A percentile compares a stretch with the other conserved stretches of the same genome.
Evolutionary conservation across 2,329 filamentous ascomycete genomes (phyloP).

Genomic region (Fusarium hainanense): DNA sequence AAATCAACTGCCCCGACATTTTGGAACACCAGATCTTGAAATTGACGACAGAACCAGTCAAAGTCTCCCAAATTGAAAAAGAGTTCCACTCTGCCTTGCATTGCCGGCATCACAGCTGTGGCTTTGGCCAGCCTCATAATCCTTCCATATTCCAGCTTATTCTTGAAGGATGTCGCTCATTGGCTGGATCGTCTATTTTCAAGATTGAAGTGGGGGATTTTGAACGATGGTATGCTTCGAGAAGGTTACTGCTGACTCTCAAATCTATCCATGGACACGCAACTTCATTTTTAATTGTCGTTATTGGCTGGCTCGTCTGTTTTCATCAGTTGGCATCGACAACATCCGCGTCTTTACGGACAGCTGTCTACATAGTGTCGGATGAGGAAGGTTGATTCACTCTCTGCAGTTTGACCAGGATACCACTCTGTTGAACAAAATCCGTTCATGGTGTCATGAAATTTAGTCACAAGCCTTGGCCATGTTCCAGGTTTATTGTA

Average conservation of each 20-base stretch:
- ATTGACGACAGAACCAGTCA: constrained; percentile 25
- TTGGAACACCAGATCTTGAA: not conserved
- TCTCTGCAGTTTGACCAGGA: too few species aligned
- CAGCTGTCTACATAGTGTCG: not conserved
- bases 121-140: constrained; percentile 13
- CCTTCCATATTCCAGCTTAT: not conserved
- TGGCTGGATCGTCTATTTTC: constrained; percentile 17
- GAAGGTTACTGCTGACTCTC: constrained; percentile 13
- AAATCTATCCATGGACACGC: not conserved
- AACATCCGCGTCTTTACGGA: not conserved
- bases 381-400: too few species aligned
- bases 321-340: not conserved
- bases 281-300: not conserved
- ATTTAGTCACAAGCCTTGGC: too few species aligned
- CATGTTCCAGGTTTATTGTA: too few species aligned
- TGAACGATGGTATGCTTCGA: not conserved
- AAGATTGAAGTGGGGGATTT: constrained; percentile 2
- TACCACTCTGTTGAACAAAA: too few species aligned
- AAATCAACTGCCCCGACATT: not conserved
- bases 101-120: constrained; percentile 2
- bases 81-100: not conserved
- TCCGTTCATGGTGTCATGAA: too few species aligned
- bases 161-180: not conserved
- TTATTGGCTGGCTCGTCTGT: constrained; percentile 6
- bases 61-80: not conserved